phyloP scores from a whole-genome alignment of 805 yeast species.

The Kluyveromyces starmeri region DNA sequence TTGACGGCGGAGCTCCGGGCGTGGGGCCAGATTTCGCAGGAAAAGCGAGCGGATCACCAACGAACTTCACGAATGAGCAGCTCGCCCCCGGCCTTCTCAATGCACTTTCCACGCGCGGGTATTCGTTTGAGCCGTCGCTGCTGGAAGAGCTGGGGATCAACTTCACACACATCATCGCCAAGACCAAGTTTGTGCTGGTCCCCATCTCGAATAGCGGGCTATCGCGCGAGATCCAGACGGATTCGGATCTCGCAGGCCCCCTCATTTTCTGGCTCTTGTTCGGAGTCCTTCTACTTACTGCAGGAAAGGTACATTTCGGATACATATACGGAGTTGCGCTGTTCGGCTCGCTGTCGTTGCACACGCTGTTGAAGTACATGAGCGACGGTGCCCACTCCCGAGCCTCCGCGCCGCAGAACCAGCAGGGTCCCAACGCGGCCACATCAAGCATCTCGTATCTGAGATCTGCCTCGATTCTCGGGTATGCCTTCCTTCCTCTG shows the following conservation, averaged over 20 bases:
- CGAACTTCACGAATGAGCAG: constrained; percentile 27
- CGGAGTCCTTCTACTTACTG: constrained; percentile 70
- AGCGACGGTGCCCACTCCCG: constrained; percentile 44
- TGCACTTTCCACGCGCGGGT: constrained; percentile 88
- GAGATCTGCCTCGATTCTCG: constrained; percentile 84
- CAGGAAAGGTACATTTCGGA: constrained; percentile 95
- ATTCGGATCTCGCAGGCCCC: constrained; percentile 94
- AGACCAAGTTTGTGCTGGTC: constrained; percentile 78
- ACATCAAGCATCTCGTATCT: constrained; percentile 12
- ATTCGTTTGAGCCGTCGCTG: constrained; percentile 89
- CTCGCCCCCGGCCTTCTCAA: constrained; percentile 74
- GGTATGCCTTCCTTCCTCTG: constrained; percentile 87
- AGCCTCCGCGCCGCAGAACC: constrained; percentile 35
- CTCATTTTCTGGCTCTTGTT: constrained; percentile 78
- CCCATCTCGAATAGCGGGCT: constrained; percentile 46
- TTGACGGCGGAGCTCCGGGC: constrained; percentile 10
- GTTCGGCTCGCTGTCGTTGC: constrained; percentile 80
- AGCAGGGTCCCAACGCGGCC: constrained; percentile 1
- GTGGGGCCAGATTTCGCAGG: neutral
- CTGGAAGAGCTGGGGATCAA: constrained; percentile 91
- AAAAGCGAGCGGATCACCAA: constrained; percentile 13
- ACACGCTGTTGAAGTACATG: constrained; percentile 81
- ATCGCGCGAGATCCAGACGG: constrained; percentile 70
- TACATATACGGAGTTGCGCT: constrained; percentile 94
- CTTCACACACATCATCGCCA: constrained; percentile 74